A percentile compares a stretch with the other conserved stretches of the same genome.
phyloP scores from a whole-genome alignment of 192 early-diverging fungal species.

The Dispira parvispora region DNA sequence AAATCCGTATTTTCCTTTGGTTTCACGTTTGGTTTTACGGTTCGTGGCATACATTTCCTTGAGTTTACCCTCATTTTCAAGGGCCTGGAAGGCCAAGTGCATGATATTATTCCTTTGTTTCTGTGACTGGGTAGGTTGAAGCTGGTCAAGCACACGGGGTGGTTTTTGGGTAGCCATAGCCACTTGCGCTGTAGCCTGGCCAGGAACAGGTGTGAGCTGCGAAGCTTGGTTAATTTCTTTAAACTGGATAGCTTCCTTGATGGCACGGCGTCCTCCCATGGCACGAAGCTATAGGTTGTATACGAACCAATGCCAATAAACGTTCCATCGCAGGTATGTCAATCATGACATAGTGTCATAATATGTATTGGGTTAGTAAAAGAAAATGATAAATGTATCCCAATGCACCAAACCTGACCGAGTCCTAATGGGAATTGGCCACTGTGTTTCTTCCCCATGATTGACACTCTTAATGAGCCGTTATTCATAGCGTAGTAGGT shows the following conservation, averaged over 20 bases:
- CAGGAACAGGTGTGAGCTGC: background rate
- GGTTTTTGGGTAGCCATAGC: background rate
- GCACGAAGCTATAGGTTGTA: background rate
- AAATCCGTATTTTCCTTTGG: conserved; percentile 45
- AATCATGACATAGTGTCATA: no score
- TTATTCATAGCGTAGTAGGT: no score
- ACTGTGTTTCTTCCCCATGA: no score
- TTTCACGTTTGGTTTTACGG: conserved; percentile 42
- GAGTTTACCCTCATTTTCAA: conserved; percentile 40
- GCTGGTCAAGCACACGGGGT: conserved; percentile 16
- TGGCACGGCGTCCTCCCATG: conserved; percentile 5
- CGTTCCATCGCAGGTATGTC: no score
- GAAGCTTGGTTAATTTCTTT: background rate
- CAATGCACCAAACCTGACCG: no score
- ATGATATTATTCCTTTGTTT: conserved; percentile 65
- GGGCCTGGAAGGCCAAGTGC: conserved; percentile 58
- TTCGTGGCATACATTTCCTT: conserved; percentile 42
- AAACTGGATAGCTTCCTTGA: background rate
- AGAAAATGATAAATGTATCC: no score
- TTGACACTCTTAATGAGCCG: no score
- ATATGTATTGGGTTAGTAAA: no score
- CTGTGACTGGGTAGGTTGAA: conserved; percentile 35
- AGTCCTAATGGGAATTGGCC: no score
- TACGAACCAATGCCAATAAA: background rate
- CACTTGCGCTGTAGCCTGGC: background rate